Percentiles rank a stretch among this genome's conserved stretches.
Evolutionary conservation across 2,329 filamentous ascomycete genomes (phyloP).

Genomic region (Beauveria bassiana): DNA sequence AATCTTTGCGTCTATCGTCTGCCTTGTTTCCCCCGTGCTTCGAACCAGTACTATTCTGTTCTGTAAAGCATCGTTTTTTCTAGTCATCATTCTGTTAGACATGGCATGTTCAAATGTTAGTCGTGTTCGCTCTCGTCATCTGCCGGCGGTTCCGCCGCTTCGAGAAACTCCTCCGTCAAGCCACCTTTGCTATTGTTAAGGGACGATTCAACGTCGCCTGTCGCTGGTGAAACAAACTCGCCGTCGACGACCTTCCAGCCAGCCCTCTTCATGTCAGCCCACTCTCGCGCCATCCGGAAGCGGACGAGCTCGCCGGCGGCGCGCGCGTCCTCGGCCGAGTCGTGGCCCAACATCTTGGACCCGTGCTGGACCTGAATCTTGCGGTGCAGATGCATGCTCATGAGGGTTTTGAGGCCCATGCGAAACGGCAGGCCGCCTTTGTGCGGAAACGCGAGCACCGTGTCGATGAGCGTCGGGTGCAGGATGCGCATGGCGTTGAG

Average conservation of each 20-base stretch:
- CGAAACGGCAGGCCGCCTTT: conserved; percentile 67
- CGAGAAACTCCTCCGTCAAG: conserved; percentile 32
- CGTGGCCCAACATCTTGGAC: conserved; percentile 58
- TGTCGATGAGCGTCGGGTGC: conserved; percentile 80
- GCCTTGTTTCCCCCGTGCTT: not conserved
- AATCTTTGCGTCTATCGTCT: not conserved
- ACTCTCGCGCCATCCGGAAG: conserved; percentile 60
- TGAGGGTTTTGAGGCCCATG: conserved; percentile 68
- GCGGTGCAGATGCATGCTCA: conserved; percentile 59
- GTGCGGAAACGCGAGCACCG: conserved; percentile 76
- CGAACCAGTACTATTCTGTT: not conserved
- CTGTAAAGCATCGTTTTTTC: too few species aligned
- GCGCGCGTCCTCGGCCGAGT: conserved; percentile 84
- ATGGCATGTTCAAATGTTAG: conserved; percentile 2
- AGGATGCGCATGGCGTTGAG: conserved; percentile 78
- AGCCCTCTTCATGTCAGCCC: conserved; percentile 55
- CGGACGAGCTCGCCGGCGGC: conserved; percentile 82
- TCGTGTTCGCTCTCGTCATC: not conserved
- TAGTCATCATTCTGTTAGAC: not conserved
- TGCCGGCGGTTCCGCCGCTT: conserved; percentile 12
- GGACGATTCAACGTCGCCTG: conserved; percentile 4
- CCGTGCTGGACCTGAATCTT: conserved; percentile 68
- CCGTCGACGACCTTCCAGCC: conserved; percentile 60
- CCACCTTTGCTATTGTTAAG: conserved; percentile 11
- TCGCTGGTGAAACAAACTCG: conserved; percentile 32